Evolutionary conservation across 1,284 basidiomycete genomes (phyloP).

Genomic region (Ustilago loliicola): DNA sequence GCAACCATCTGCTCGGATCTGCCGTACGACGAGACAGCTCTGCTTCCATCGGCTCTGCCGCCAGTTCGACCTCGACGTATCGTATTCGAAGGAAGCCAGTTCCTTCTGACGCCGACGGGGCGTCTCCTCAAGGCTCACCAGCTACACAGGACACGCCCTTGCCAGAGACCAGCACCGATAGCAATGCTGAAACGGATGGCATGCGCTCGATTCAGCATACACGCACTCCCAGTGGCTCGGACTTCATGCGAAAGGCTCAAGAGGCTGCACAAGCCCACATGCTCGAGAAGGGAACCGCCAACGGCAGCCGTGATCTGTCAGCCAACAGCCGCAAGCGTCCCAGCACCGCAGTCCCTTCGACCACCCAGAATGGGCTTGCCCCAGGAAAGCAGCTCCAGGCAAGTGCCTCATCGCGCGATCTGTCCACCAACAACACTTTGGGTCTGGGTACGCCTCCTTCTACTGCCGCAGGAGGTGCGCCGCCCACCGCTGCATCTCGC

Average conservation of each 20-base stretch:
- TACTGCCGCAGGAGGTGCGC: not conserved
- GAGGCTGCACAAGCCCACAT: slow-evolving; percentile 33
- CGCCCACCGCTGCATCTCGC: slow-evolving; percentile 9
- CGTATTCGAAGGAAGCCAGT: slow-evolving; percentile 50
- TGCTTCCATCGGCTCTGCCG: slow-evolving; percentile 31
- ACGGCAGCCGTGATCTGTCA: not conserved
- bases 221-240: slow-evolving; percentile 34
- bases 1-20: not conserved
- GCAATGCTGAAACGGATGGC: not conserved
- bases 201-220: slow-evolving; percentile 12
- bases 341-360: slow-evolving; percentile 19
- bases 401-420: slow-evolving; percentile 26
- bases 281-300: slow-evolving; percentile 2
- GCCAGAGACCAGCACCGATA: slow-evolving; percentile 22
- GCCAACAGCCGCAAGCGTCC: slow-evolving; percentile 15
- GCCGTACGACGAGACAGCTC: slow-evolving; percentile 30
- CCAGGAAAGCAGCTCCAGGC: slow-evolving; percentile 9
- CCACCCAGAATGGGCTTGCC: slow-evolving; percentile 8
- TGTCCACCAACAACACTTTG: slow-evolving; percentile 8
- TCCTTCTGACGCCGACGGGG: slow-evolving; percentile 30
- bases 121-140: slow-evolving; percentile 21
- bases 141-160: slow-evolving; percentile 7
- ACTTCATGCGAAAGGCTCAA: slow-evolving; percentile 32
- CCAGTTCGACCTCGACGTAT: slow-evolving; percentile 49
- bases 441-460: slow-evolving; percentile 5